phyloP scores from a whole-genome alignment of 129 eudicot species.

The Lactuca sativa region DNA sequence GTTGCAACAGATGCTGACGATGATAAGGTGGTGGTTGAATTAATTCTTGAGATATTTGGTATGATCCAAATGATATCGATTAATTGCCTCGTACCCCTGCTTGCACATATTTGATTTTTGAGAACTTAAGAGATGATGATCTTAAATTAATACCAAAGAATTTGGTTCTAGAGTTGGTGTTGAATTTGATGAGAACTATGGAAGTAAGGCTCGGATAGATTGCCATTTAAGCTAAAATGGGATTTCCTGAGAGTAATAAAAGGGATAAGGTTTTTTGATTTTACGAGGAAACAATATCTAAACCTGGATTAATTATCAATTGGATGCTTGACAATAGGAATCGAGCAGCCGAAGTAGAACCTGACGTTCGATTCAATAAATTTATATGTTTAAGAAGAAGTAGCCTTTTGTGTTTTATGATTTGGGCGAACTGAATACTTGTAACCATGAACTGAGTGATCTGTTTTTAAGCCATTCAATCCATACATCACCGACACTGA shows the following conservation, averaged over 20 bases:
- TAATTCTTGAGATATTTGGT: slow-evolving; percentile 68
- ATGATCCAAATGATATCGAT: slow-evolving; percentile 66
- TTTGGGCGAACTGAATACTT: not conserved
- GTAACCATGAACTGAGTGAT: not conserved
- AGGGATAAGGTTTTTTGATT: not conserved
- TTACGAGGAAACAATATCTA: too few species aligned
- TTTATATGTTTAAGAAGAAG: not conserved
- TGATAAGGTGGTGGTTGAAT: slow-evolving; percentile 29
- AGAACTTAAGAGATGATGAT: slow-evolving; percentile 32
- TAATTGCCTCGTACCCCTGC: slow-evolving; percentile 52
- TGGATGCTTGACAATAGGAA: not conserved
- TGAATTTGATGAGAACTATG: slow-evolving; percentile 25
- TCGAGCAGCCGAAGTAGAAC: not conserved
- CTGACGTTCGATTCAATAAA: not conserved
- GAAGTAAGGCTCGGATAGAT: slow-evolving; percentile 36
- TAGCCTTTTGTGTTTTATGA: not conserved
- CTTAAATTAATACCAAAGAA: slow-evolving; percentile 28
- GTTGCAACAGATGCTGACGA: too few species aligned
- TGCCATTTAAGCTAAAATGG: slow-evolving; percentile 40
- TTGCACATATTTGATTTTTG: slow-evolving; percentile 49
- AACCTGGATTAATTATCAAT: not conserved
- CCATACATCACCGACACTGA: too few species aligned
- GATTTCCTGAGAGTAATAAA: slow-evolving; percentile 25
- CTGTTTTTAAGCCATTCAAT: not conserved
- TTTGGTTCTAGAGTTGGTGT: slow-evolving; percentile 17